Percentiles rank a stretch among this genome's conserved stretches.
Evolutionary conservation across 768 basidiomycete species (phyloP).

Genomic region (Phaffia tasmanica): DNA sequence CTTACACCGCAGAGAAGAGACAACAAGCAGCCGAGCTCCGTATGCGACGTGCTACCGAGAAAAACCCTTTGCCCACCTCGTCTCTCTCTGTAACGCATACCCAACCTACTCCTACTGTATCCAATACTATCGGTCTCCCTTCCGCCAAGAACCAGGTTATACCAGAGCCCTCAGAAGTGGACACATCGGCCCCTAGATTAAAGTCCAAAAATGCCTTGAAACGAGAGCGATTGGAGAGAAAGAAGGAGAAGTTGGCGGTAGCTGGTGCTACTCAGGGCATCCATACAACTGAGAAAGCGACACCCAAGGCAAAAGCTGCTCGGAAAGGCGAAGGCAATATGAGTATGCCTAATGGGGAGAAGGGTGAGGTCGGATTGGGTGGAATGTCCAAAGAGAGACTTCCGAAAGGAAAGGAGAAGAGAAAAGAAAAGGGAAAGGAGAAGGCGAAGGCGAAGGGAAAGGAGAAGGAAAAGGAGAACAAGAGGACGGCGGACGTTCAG

Average conservation of each 20-base stretch:
- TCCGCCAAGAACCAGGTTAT: no score
- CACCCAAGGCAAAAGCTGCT: no score
- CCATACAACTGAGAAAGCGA: no score
- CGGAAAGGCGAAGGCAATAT: no score
- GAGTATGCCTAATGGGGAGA: no score
- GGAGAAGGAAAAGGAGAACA: background rate
- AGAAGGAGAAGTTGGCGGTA: background rate
- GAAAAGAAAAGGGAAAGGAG: background rate
- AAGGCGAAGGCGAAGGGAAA: conserved; percentile 1
- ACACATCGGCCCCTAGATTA: background rate
- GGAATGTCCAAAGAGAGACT: background rate
- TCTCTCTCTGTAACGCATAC: background rate
- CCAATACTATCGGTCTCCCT: background rate
- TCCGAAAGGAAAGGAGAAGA: background rate
- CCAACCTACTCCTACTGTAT: background rate
- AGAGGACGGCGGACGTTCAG: background rate
- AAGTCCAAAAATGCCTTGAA: conserved; percentile 12
- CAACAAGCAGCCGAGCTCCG: no score
- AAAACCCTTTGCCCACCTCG: background rate
- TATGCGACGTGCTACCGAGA: no score
- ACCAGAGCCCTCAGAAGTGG: no score
- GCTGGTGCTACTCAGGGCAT: no score
- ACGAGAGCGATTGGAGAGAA: conserved; percentile 9
- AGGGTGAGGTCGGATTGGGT: background rate
- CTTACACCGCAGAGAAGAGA: no score